Conservation (phyloP, 371 early-diverging fungal genomes). For the Mycotypha africana region DNA sequence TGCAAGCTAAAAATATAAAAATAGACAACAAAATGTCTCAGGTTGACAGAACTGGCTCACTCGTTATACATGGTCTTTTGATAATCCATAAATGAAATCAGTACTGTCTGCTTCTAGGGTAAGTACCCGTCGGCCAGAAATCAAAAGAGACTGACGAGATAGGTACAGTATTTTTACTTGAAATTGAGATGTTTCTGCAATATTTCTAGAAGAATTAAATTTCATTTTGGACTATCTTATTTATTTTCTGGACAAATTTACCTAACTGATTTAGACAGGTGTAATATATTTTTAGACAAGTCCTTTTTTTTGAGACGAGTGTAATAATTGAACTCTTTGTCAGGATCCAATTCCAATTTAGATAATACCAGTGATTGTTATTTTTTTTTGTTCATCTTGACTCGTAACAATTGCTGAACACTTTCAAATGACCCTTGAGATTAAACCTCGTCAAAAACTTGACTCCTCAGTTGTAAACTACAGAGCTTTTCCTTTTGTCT, state of each 20-base stretch:
- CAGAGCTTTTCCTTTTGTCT: conserved; percentile 6
- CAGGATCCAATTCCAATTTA: conserved; percentile 8
- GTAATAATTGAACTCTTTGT: conserved; percentile 7
- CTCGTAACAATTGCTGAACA: conserved; percentile 4
- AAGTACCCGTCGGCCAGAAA: too few species aligned
- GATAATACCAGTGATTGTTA: conserved; percentile 1
- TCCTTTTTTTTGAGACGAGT: too few species aligned
- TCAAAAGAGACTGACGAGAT: too few species aligned
- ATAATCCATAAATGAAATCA: too few species aligned
- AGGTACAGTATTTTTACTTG: background rate
- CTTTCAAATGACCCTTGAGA: conserved; percentile 5
- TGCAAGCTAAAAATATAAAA: too few species aligned
- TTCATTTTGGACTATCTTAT: background rate
- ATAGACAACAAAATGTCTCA: too few species aligned
- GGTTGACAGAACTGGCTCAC: too few species aligned
- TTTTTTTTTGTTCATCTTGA: conserved; percentile 5
- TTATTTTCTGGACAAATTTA: background rate
- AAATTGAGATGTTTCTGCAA: background rate
- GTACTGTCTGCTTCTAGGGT: too few species aligned
- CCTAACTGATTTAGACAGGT: background rate
- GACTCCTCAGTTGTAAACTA: conserved; percentile 9
- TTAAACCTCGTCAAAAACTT: conserved; percentile 3
- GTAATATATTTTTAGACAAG: background rate
- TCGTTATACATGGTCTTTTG: too few species aligned
- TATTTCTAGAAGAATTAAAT: background rate